Conservation (phyloP, 2,329 filamentous ascomycete genomes). For the Monosporascus sp. region DNA sequence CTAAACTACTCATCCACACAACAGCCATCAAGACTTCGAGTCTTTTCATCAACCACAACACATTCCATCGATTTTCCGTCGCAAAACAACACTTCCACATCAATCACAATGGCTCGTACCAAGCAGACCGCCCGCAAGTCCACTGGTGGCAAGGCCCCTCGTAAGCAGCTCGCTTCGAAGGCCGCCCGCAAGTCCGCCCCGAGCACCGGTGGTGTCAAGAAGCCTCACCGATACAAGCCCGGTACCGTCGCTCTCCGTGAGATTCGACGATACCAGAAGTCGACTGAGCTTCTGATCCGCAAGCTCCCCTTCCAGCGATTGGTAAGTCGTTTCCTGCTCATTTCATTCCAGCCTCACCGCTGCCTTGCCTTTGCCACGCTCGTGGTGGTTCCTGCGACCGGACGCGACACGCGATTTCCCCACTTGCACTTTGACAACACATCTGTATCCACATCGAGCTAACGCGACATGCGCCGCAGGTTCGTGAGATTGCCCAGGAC, state of each 20-base stretch:
- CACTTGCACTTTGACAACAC: neutral
- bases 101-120: conserved; percentile 56
- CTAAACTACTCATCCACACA: conserved; percentile 19
- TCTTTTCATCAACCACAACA: conserved; percentile 25
- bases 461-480: conserved; percentile 32
- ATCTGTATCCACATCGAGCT: conserved; percentile 6
- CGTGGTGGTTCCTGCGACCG: neutral
- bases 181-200: conserved; percentile 97
- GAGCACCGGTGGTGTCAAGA: conserved; percentile 95
- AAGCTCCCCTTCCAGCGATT: conserved; percentile 98
- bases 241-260: conserved; percentile 96
- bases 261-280: conserved; percentile 98
- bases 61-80: conserved; percentile 22
- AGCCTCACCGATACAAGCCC: conserved; percentile 86
- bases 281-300: conserved; percentile 90
- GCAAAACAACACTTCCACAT: conserved; percentile 23
- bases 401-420: neutral
- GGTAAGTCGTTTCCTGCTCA: conserved; percentile 41
- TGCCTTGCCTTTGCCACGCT: neutral
- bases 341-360: neutral
- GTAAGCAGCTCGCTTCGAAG: conserved; percentile 99
- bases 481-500: conserved; percentile 94
- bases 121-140: conserved; percentile 71
- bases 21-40: conserved; percentile 24
- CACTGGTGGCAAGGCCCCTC: conserved; percentile 72